Percentiles rank a stretch among this genome's conserved stretches.
Evolutionary conservation across 2,329 filamentous ascomycete genomes (phyloP).

Genomic region (Aspergillus brasiliensis): DNA sequence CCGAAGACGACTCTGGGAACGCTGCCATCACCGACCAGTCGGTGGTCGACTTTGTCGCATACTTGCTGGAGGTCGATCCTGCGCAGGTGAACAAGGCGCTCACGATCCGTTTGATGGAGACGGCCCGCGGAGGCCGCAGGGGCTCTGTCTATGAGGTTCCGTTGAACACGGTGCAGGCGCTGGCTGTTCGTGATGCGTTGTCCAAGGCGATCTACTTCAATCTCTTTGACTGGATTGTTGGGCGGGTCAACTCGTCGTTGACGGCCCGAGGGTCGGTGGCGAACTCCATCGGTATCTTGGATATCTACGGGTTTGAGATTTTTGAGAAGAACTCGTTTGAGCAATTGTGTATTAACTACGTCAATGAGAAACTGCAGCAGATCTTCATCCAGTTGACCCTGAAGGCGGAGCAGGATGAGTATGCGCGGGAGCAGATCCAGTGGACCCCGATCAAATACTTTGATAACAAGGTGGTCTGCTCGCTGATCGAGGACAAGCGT

Average conservation of each 20-base stretch:
- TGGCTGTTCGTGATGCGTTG: conserved; percentile 83
- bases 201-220: conserved; percentile 97
- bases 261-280: conserved; percentile 73
- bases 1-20: conserved; percentile 85
- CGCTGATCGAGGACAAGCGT: conserved; percentile 87
- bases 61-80: conserved; percentile 84
- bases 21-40: conserved; percentile 85
- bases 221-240: conserved; percentile 97
- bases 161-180: conserved; percentile 83
- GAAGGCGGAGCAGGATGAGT: conserved; percentile 97
- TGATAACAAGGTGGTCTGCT: conserved; percentile 98
- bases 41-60: conserved; percentile 91
- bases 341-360: conserved; percentile 99
- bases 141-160: conserved; percentile 73
- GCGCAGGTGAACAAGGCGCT: conserved; percentile 81
- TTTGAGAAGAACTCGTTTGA: conserved; percentile 99
- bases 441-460: conserved; percentile 99
- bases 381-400: conserved; percentile 98
- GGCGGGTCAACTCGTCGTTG: conserved; percentile 84
- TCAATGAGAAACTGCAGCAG: conserved; percentile 98
- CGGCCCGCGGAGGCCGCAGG: conserved; percentile 64
- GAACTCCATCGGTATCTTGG: conserved; percentile 92
- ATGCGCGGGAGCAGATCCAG: conserved; percentile 90
- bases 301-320: conserved; percentile 99
- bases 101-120: conserved; percentile 82